A percentile compares a stretch with the other conserved stretches of the same genome.
Conservation (phyloP, 805 yeast genomes). For the Saccharomycopsis capsularis region DNA sequence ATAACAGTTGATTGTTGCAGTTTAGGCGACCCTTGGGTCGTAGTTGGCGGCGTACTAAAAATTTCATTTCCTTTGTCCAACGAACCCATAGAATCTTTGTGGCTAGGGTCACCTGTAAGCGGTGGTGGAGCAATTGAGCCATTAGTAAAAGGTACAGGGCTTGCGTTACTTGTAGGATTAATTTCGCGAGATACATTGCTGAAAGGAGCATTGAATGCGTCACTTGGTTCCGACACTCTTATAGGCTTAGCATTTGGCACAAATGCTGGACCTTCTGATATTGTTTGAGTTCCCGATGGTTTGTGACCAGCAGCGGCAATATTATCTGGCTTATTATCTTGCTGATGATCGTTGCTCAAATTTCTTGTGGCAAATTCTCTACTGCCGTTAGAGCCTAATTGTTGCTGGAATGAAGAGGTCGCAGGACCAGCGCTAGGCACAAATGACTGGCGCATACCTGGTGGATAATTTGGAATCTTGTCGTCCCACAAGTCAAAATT, state of each 20-base stretch:
- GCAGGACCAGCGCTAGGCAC: no score
- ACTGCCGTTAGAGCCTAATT: neutral
- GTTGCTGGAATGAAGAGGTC: no score
- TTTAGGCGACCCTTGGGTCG: constrained; percentile 10
- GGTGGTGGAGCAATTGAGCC: neutral
- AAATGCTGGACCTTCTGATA: neutral
- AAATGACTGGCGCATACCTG: no score
- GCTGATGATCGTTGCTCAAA: neutral
- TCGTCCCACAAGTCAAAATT: constrained; percentile 20
- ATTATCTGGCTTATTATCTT: neutral
- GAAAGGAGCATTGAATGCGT: neutral
- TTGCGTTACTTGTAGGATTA: no score
- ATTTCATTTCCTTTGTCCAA: constrained; percentile 4
- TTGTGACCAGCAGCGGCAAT: constrained; percentile 1
- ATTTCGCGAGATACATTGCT: no score
- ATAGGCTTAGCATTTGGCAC: neutral
- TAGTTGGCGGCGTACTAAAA: constrained; percentile 19
- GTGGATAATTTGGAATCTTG: constrained; percentile 1
- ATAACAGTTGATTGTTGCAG: neutral
- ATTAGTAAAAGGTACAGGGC: neutral
- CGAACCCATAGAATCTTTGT: constrained; percentile 13
- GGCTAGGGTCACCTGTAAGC: constrained; percentile 1
- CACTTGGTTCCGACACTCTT: neutral
- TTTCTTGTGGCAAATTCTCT: neutral
- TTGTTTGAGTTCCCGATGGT: neutral